Percentiles rank a stretch among this genome's conserved stretches.
Conservation (phyloP, 805 yeast genomes). For the Metschnikowia reukaufii region DNA sequence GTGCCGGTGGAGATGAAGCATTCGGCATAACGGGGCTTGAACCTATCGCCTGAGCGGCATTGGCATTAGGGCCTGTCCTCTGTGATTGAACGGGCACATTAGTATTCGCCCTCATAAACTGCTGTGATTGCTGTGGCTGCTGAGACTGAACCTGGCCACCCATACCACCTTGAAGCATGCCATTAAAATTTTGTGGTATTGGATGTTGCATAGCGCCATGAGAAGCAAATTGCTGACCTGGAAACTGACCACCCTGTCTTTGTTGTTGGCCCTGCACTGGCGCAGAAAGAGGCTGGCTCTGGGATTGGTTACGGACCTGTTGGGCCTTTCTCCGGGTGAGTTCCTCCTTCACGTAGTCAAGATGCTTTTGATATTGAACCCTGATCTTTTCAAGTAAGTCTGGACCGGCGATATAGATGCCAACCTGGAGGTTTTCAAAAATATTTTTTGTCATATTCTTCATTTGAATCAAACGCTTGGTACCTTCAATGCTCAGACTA, state of each 20-base stretch:
- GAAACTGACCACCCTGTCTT: slow-evolving; percentile 6
- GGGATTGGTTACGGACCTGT: slow-evolving; percentile 20
- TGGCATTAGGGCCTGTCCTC: slow-evolving; percentile 8
- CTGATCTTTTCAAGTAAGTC: slow-evolving; percentile 69
- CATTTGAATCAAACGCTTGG: slow-evolving; percentile 74
- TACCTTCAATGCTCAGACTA: slow-evolving; percentile 72
- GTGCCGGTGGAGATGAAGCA: slow-evolving; percentile 12
- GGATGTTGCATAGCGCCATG: slow-evolving; percentile 12
- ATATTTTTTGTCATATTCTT: slow-evolving; percentile 77
- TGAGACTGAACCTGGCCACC: slow-evolving; percentile 4
- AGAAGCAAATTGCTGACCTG: slow-evolving; percentile 7
- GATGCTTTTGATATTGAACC: slow-evolving; percentile 70
- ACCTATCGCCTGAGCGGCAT: slow-evolving; percentile 5
- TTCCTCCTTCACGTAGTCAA: slow-evolving; percentile 71
- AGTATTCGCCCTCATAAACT: slow-evolving; percentile 7
- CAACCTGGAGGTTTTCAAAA: slow-evolving; percentile 64
- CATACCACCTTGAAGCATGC: slow-evolving; percentile 7
- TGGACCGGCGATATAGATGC: slow-evolving; percentile 68
- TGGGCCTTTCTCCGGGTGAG: slow-evolving; percentile 41
- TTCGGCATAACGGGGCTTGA: slow-evolving; percentile 18
- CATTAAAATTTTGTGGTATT: slow-evolving; percentile 11
- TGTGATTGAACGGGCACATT: slow-evolving; percentile 9
- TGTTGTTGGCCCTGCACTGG: slow-evolving; percentile 7
- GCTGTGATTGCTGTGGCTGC: slow-evolving; percentile 15
- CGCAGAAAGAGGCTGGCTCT: slow-evolving; percentile 8